These are phyloP conservation scores for Alternaria atra DNA, from an alignment of 2,329 filamentous ascomycete species.

Conservation along the genomic window DNA sequence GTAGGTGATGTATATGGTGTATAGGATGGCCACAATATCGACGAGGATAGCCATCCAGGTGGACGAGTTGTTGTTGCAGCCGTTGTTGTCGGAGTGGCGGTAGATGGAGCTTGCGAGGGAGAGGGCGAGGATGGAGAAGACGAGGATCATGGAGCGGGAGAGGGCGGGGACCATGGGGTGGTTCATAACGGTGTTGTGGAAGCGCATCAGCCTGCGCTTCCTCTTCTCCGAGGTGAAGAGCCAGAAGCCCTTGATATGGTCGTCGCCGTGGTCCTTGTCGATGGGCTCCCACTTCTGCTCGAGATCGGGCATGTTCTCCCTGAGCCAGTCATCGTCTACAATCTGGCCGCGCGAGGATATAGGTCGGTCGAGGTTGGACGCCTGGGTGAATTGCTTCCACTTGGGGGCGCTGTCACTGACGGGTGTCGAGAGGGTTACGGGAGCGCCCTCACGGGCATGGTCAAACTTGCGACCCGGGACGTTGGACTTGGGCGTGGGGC, in stretches of 20 bases:
- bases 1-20: conserved; percentile 91
- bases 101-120: conserved; percentile 80
- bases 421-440: conserved; percentile 48
- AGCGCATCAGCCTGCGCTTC: conserved; percentile 64
- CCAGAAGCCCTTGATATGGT: conserved; percentile 60
- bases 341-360: conserved; percentile 46
- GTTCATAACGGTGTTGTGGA: conserved; percentile 75
- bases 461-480: conserved; percentile 52
- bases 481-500: conserved; percentile 51
- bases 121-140: conserved; percentile 83
- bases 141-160: conserved; percentile 82
- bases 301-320: conserved; percentile 59
- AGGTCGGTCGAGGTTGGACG: conserved; percentile 41
- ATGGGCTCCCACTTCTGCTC: conserved; percentile 63
- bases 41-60: conserved; percentile 89
- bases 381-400: conserved; percentile 51
- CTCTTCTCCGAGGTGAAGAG: conserved; percentile 58
- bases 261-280: conserved; percentile 61
- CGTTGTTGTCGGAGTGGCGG: conserved; percentile 52
- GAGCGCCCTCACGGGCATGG: conserved; percentile 49
- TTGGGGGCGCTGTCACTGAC: conserved; percentile 48
- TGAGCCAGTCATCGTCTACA: conserved; percentile 58
- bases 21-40: conserved; percentile 86
- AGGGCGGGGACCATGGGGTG: conserved; percentile 86
- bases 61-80: conserved; percentile 63